A percentile compares a stretch with the other conserved stretches of the same genome.
Evolutionary conservation across 495 filamentous ascomycete species (phyloP).

Genomic region (Hyphodiscus hymeniophilus): DNA sequence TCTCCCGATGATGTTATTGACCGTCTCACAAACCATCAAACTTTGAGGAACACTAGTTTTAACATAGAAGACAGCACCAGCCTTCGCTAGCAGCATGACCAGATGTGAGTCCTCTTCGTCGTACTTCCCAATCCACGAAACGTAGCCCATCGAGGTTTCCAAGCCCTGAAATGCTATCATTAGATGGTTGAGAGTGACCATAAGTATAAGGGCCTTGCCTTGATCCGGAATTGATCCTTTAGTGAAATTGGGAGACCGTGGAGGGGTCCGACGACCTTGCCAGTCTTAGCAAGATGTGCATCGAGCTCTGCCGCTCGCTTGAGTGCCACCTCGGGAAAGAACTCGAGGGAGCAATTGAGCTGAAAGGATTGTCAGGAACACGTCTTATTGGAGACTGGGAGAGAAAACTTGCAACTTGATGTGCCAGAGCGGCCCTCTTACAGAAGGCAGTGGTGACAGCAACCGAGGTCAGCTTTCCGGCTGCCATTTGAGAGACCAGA

Average conservation of each 20-base stretch:
- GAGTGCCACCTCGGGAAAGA: conserved; percentile 54
- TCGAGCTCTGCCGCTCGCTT: conserved; percentile 50
- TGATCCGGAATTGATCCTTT: conserved; percentile 59
- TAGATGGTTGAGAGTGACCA: too few relatives aligned
- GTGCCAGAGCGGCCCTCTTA: conserved; percentile 49
- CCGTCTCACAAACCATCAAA: conserved; percentile 35
- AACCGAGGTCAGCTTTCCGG: conserved; percentile 30
- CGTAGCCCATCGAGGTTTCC: conserved; percentile 50
- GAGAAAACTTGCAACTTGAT: conserved; percentile 49
- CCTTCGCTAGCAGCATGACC: conserved; percentile 32
- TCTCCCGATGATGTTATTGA: conserved; percentile 61
- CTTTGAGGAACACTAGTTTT: conserved; percentile 58
- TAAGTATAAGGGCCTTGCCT: too few relatives aligned
- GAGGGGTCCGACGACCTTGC: conserved; percentile 48
- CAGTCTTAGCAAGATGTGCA: conserved; percentile 35
- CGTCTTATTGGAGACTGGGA: neutral
- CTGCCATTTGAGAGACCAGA: conserved; percentile 18
- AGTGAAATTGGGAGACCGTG: conserved; percentile 61
- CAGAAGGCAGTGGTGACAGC: conserved; percentile 36
- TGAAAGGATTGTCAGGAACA: neutral
- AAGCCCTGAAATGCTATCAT: conserved; percentile 34
- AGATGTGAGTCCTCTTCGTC: conserved; percentile 37
- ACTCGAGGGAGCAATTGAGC: conserved; percentile 60
- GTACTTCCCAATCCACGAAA: conserved; percentile 44
- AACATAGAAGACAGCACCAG: conserved; percentile 56